Evolutionary conservation across 1,284 basidiomycete species (phyloP).

Genomic region (Cutaneotrichosporon dermatis): DNA sequence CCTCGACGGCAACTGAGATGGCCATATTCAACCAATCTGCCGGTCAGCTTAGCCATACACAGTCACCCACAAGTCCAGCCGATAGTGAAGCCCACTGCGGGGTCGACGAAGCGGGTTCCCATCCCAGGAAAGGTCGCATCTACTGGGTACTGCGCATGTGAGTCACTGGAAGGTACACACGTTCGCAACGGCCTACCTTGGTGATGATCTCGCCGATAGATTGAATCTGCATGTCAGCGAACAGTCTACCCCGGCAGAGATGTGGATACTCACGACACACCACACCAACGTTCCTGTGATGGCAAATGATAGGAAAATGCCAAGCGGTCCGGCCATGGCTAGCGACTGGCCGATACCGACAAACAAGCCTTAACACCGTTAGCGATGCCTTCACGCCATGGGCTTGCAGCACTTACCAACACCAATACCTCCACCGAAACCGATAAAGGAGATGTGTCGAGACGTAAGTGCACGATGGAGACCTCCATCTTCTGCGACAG

Average conservation of each 20-base stretch:
- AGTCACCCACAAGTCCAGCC: slow-evolving; percentile 11
- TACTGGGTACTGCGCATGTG: slow-evolving; percentile 11
- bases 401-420: neutral
- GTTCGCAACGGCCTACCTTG: neutral
- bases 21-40: slow-evolving; percentile 11
- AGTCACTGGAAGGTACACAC: neutral
- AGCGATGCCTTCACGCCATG: too few species aligned
- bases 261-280: slow-evolving; percentile 8
- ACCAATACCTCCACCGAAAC: slow-evolving; percentile 14
- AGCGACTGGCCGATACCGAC: slow-evolving; percentile 14
- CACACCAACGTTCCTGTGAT: slow-evolving; percentile 14
- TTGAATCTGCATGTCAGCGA: slow-evolving; percentile 4
- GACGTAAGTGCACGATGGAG: slow-evolving; percentile 9
- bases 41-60: neutral
- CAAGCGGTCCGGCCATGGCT: slow-evolving; percentile 4
- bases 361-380: slow-evolving; percentile 4
- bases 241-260: too few species aligned
- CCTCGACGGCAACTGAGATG: slow-evolving; percentile 13
- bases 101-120: slow-evolving; percentile 16
- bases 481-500: slow-evolving; percentile 1
- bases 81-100: slow-evolving; percentile 15
- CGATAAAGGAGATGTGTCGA: slow-evolving; percentile 13
- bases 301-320: slow-evolving; percentile 13
- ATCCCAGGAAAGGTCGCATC: slow-evolving; percentile 15
- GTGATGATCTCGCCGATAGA: slow-evolving; percentile 15